These are phyloP conservation scores for Heliamphora pulchella DNA, from an alignment of 179 eudicot species.

Conservation along the genomic window DNA sequence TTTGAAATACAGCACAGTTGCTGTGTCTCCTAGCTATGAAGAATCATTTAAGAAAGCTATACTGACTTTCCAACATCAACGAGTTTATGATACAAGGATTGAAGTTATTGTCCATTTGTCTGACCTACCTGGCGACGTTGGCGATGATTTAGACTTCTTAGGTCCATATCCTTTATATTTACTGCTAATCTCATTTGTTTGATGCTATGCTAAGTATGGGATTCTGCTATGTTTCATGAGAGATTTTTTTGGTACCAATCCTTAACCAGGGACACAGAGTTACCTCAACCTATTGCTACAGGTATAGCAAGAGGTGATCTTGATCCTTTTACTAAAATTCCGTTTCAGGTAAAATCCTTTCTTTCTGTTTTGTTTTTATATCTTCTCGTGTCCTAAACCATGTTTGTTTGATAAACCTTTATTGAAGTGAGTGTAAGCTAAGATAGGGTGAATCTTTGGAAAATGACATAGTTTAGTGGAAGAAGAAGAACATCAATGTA, in stretches of 20 bases:
- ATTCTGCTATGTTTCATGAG: background rate
- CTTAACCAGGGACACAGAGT: slow-evolving; percentile 59
- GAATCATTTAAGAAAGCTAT: slow-evolving; percentile 82
- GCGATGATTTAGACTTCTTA: slow-evolving; percentile 66
- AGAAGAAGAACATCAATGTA: background rate
- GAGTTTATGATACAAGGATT: slow-evolving; percentile 67
- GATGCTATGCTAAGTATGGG: background rate
- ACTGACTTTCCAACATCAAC: slow-evolving; percentile 87
- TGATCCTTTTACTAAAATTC: slow-evolving; percentile 75
- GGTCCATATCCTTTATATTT: slow-evolving; percentile 91
- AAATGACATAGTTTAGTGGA: background rate
- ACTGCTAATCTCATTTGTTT: slow-evolving; percentile 11
- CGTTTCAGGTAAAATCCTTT: slow-evolving; percentile 59
- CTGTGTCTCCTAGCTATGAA: slow-evolving; percentile 73
- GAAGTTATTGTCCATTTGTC: slow-evolving; percentile 76
- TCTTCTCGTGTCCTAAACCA: background rate
- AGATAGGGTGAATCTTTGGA: background rate
- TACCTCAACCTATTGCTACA: slow-evolving; percentile 62
- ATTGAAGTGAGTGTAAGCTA: background rate
- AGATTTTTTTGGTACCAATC: slow-evolving; percentile 17
- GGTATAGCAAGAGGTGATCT: slow-evolving; percentile 81
- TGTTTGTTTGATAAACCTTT: background rate
- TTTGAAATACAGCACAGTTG: slow-evolving; percentile 59
- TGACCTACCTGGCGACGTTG: slow-evolving; percentile 32
- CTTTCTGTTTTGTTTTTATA: background rate